Evolutionary conservation across 2,329 filamentous ascomycete genomes (phyloP).

Genomic region (Penicillium hesseltinei): DNA sequence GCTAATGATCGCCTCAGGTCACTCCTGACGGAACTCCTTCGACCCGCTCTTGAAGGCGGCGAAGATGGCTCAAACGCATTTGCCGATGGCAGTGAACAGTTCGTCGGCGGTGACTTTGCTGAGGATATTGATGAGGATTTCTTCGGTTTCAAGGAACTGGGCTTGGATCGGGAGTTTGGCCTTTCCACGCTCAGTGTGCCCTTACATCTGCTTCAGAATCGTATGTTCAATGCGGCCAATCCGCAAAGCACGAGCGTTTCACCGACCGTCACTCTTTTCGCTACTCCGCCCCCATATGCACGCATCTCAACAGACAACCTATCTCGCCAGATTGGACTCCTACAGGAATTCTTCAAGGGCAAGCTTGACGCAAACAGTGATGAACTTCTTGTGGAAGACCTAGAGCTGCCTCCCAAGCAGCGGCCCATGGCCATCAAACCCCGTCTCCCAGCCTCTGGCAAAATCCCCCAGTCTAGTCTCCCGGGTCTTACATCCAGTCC

Average conservation of each 20-base stretch:
- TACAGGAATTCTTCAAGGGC: constrained; percentile 86
- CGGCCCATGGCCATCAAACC: constrained; percentile 51
- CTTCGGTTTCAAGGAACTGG: constrained; percentile 95
- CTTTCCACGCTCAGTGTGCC: constrained; percentile 86
- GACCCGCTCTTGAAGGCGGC: constrained; percentile 80
- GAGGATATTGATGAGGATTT: constrained; percentile 98
- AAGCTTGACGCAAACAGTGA: constrained; percentile 83
- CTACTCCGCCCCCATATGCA: constrained; percentile 67
- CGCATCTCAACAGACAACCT: constrained; percentile 78
- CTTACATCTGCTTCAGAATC: constrained; percentile 86
- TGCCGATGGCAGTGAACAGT: constrained; percentile 95
- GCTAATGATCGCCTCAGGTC: constrained; percentile 95
- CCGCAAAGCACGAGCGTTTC: constrained; percentile 61
- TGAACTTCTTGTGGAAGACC: constrained; percentile 84
- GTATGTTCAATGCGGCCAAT: constrained; percentile 82
- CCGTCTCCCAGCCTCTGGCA: constrained; percentile 47
- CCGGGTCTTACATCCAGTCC: constrained; percentile 37
- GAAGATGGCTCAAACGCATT: constrained; percentile 86
- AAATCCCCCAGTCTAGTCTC: constrained; percentile 39
- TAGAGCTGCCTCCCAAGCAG: constrained; percentile 92
- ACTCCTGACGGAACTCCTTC: constrained; percentile 87
- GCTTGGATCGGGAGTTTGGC: constrained; percentile 86
- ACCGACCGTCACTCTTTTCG: constrained; percentile 57
- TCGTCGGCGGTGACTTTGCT: constrained; percentile 93
- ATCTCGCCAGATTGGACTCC: constrained; percentile 76